Evolutionary conservation across 78 protist species (phyloP), one percentile per base, ranked within the genome.

Genomic region (Thecamonas trahens): DNA sequence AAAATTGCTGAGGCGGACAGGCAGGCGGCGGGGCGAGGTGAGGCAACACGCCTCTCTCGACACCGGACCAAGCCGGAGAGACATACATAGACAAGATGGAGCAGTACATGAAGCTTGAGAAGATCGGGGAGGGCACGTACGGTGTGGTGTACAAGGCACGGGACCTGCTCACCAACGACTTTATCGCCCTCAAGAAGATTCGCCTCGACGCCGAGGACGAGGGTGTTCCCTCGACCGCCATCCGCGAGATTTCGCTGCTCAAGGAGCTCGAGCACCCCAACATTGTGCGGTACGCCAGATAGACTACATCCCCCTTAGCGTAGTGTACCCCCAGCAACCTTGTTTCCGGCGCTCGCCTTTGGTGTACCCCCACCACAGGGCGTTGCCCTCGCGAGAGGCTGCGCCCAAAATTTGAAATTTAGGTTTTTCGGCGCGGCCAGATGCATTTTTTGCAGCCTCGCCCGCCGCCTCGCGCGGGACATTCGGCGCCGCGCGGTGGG

Each of bases 121-220:
- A 97, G 77, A 60, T 96, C 22, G 99, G 99, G 47, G 97, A 95
- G 62, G 99, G 99, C 37, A 94, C 99, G 22, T 97, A 93, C 65
- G 99, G 99, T n/a, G 96, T 93, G 34, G 99, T 97, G 20, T 95
- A 86, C 87, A 86, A 88, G 66, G 99, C 98, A 7, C 66, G 68
- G 65, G 91, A 94, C 53, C 54, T 3, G 57, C 28, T 40, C 0
- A 78, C 84, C 11, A 79, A 77, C 4, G 91, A 74, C 13, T 53
- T 87, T 1, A 88, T 95, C 13, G 99, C 99, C n/a, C 75, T 97
- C n/a, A 97, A 97, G 70, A 78, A 88, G 80, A 96, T 97, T 39
- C 72, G 94, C 34, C 68, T 97, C n/a, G 98, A 96, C 29, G 73
- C 71, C 14, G 98, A 96, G 39, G 99, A 96, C 38, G 99, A 96